Percentiles rank a stretch among this genome's conserved stretches.
Evolutionary conservation across 768 basidiomycete genomes (phyloP).

Genomic region (Cystoderma amianthinum): DNA sequence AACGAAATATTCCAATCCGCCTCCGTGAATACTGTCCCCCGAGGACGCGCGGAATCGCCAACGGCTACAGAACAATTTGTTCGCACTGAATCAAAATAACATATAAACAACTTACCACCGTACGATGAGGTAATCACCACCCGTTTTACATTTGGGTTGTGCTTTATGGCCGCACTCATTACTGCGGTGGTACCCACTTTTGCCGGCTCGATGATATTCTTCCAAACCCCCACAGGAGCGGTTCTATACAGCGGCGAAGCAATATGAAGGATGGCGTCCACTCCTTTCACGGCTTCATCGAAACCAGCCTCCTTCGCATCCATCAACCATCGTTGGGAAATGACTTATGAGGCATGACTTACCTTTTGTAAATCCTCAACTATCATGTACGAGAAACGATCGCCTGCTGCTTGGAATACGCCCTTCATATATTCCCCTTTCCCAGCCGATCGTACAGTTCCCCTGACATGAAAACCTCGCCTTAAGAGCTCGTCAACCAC

Average conservation of each 20-base stretch:
- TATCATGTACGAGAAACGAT: slow-evolving; percentile 45
- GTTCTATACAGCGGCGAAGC: slow-evolving; percentile 6
- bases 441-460: slow-evolving; percentile 4
- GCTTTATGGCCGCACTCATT: neutral
- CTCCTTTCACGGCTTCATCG: slow-evolving; percentile 5
- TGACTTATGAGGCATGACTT: slow-evolving; percentile 2
- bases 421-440: slow-evolving; percentile 3
- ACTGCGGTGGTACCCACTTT: slow-evolving; percentile 1
- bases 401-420: slow-evolving; percentile 1
- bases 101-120: neutral
- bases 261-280: slow-evolving; percentile 7
- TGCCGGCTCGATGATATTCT: slow-evolving; percentile 4
- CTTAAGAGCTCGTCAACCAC: slow-evolving; percentile 26
- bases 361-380: slow-evolving; percentile 55
- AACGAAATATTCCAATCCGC: slow-evolving; percentile 5
- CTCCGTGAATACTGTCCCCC: slow-evolving; percentile 2
- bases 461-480: slow-evolving; percentile 7
- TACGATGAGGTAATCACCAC: slow-evolving; percentile 3
- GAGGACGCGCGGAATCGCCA: neutral
- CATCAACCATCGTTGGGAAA: slow-evolving; percentile 1
- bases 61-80: neutral
- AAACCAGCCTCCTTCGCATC: slow-evolving; percentile 5
- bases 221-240: slow-evolving; percentile 3
- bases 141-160: neutral
- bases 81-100: neutral